Percentiles rank a stretch among this genome's conserved stretches.
phyloP scores from a whole-genome alignment of 2,329 filamentous ascomycete genomes.

The Colletotrichum falcatum region DNA sequence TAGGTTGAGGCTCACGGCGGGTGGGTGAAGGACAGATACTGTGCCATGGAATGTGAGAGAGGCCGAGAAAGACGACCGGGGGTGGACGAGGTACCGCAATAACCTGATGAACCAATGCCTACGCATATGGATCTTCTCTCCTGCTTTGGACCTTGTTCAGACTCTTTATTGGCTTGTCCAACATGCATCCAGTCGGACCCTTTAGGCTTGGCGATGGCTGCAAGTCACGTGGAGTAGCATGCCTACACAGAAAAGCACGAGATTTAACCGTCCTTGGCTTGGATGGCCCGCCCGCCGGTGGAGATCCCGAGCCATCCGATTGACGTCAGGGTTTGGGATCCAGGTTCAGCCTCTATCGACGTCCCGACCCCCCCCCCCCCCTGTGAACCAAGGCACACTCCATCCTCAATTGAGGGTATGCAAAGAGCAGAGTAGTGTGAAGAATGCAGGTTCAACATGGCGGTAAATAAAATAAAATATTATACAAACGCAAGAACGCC shows the following conservation, averaged over 20 bases:
- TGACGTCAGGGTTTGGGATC: slow-evolving; percentile 33
- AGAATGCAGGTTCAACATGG: no score
- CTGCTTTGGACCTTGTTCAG: no score
- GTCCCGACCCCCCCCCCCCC: background rate
- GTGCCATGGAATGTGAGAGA: background rate
- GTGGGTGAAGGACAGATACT: background rate
- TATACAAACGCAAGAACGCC: background rate
- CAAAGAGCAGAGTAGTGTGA: background rate
- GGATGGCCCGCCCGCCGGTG: slow-evolving; percentile 26
- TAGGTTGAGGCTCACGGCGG: slow-evolving; percentile 13
- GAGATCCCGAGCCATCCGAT: slow-evolving; percentile 40
- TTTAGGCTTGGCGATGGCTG: background rate
- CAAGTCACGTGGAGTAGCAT: no score
- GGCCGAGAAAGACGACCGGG: background rate
- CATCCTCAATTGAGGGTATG: no score
- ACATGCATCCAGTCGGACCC: slow-evolving; percentile 33
- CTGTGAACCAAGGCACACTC: background rate
- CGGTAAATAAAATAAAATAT: no score
- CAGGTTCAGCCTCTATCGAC: background rate
- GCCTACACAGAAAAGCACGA: background rate
- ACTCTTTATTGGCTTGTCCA: no score
- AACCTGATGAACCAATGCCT: background rate
- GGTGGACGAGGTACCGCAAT: background rate
- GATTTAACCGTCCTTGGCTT: no score
- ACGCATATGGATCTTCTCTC: no score